Percentiles rank a stretch among this genome's conserved stretches.
Evolutionary conservation across 495 filamentous ascomycete species (phyloP).

Genomic region (Tuber calosporum): DNA sequence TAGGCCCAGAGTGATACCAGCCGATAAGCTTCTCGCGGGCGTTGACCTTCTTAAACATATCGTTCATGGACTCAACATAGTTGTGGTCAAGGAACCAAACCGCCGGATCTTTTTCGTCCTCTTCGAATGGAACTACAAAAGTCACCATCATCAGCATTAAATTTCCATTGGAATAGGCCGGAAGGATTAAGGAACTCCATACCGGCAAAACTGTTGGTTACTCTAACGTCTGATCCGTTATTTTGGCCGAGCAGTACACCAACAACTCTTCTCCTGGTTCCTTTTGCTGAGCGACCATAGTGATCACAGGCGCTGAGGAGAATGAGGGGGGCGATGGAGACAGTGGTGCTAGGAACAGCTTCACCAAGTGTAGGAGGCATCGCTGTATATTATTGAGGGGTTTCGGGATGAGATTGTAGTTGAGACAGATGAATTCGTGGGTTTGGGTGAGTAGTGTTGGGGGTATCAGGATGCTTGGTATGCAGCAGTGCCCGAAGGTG

Average conservation of each 20-base stretch:
- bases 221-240: slow-evolving; percentile 84
- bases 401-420: slow-evolving; percentile 20
- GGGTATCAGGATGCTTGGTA: not conserved
- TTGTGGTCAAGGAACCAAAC: slow-evolving; percentile 99
- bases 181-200: slow-evolving; percentile 41
- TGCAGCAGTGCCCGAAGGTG: not conserved
- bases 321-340: slow-evolving; percentile 95
- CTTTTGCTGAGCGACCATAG: slow-evolving; percentile 88
- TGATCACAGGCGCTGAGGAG: slow-evolving; percentile 98
- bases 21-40: slow-evolving; percentile 97
- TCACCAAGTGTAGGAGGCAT: slow-evolving; percentile 41
- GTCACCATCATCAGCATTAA: slow-evolving; percentile 25
- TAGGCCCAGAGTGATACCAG: slow-evolving; percentile 98
- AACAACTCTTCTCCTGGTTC: slow-evolving; percentile 85
- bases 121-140: slow-evolving; percentile 83
- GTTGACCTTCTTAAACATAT: slow-evolving; percentile 99
- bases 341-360: slow-evolving; percentile 49
- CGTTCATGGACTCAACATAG: slow-evolving; percentile 98
- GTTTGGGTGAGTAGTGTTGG: slow-evolving; percentile 6
- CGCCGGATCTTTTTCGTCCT: slow-evolving; percentile 95
- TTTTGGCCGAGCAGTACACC: slow-evolving; percentile 94
- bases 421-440: slow-evolving; percentile 26
- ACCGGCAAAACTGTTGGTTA: slow-evolving; percentile 99
- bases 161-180: slow-evolving; percentile 19
- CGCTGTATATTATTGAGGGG: slow-evolving; percentile 14